Conservation (phyloP, 345 rosid genomes). For the Isatis tinctoria region DNA sequence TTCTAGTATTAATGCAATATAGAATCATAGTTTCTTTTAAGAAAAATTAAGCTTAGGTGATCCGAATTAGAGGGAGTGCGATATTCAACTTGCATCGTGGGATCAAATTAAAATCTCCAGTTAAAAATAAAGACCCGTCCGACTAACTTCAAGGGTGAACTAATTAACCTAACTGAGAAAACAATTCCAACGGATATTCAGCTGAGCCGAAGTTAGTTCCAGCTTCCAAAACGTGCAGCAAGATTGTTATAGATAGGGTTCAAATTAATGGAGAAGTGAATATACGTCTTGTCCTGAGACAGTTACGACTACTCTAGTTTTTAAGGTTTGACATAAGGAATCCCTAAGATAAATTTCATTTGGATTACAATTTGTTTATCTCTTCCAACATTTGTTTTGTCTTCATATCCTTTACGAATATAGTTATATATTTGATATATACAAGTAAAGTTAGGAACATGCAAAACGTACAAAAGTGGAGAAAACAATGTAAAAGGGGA, state of each 20-base stretch:
- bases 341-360: neutral
- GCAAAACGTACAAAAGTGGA: neutral
- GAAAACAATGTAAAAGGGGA: neutral
- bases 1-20: neutral
- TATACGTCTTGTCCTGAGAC: neutral
- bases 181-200: neutral
- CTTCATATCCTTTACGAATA: neutral
- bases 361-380: neutral
- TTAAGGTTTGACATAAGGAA: neutral
- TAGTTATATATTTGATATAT: neutral
- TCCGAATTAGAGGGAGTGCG: neutral
- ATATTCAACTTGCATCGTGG: neutral
- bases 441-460: neutral
- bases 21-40: no score
- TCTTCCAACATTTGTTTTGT: neutral
- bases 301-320: neutral
- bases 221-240: neutral
- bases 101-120: neutral
- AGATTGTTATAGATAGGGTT: neutral
- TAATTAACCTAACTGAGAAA: neutral
- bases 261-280: neutral
- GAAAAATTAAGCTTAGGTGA: no score
- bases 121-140: neutral
- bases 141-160: neutral
- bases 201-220: neutral